phyloP scores from a whole-genome alignment of 2,329 filamentous ascomycete species.

The Aureobasidium lini region DNA sequence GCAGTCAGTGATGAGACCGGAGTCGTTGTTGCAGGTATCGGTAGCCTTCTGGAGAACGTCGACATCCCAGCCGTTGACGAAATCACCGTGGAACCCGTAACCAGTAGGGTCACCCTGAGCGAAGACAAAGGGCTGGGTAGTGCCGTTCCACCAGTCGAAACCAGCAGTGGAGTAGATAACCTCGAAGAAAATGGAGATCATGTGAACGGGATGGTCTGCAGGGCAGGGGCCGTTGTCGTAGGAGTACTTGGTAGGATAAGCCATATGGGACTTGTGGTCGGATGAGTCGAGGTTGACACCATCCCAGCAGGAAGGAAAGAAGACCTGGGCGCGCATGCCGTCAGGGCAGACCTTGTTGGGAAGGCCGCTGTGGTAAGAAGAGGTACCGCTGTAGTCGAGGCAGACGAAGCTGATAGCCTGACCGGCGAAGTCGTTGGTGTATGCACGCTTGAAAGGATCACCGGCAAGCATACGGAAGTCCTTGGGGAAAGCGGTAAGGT shows the following conservation, averaged over 20 bases:
- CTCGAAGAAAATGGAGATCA: slow-evolving; percentile 55
- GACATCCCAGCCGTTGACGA: slow-evolving; percentile 63
- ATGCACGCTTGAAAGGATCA: slow-evolving; percentile 50
- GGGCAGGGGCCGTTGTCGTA: slow-evolving; percentile 49
- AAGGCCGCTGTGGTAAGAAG: slow-evolving; percentile 51
- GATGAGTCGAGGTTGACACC: slow-evolving; percentile 50
- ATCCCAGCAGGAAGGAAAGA: slow-evolving; percentile 70
- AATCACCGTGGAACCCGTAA: slow-evolving; percentile 64
- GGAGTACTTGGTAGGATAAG: slow-evolving; percentile 44
- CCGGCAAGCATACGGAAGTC: slow-evolving; percentile 67
- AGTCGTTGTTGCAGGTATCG: slow-evolving; percentile 56
- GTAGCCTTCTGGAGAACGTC: slow-evolving; percentile 58
- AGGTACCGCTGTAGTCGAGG: slow-evolving; percentile 39
- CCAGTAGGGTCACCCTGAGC: slow-evolving; percentile 64
- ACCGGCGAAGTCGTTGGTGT: slow-evolving; percentile 46
- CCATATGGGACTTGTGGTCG: slow-evolving; percentile 59
- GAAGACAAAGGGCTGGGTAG: slow-evolving; percentile 57
- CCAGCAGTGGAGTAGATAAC: slow-evolving; percentile 48
- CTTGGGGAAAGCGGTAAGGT: slow-evolving; percentile 61
- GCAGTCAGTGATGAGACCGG: slow-evolving; percentile 56
- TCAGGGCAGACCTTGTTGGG: slow-evolving; percentile 63
- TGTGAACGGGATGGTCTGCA: slow-evolving; percentile 43
- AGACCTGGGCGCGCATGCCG: slow-evolving; percentile 56
- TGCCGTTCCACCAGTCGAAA: slow-evolving; percentile 46
- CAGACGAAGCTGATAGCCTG: slow-evolving; percentile 53